Base-by-base conservation (phyloP, 352 stramenopile genomes). In the Thalassiosira mediterranea region DNA sequence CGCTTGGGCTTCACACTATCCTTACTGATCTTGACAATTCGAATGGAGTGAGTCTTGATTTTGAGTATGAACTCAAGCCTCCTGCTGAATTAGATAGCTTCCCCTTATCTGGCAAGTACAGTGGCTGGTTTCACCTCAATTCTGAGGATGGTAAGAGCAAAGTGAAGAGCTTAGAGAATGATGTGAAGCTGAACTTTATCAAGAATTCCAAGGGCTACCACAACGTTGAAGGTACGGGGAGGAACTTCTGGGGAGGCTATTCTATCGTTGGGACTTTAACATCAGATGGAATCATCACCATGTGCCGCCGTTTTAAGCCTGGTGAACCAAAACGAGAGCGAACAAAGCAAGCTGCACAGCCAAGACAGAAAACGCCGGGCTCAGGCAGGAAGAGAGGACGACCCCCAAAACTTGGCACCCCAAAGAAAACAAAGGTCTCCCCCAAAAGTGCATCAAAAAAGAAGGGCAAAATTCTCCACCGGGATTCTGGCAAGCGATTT, bases 201-300 rank as follows among this genome's bases (percentile, higher is more conserved):
- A 85, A 83, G 53, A 92, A 92, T 54, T 82, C 65, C 56, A 74
- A 71, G 2, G 86, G 87, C 0, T 88, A 86, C 63, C 68, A 88
- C 63, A 92, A 92, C 57, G 69, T 92, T n/a, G 79, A 90, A 66
- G 87, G 87, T 26, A 74, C 72, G 32, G 87, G 87, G 11, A 85
- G 58, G 25, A 92, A 92, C 57, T 42, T 73, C 3, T 92, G 83
- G 73, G 87, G 87, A 70, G 89, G 84, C 64, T 92, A 91, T 74
- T 87, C 44, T 8, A 92, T 92, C 31, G 79, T 70, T 31, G 87
- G 87, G 23, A 88, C 79, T 19, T 68, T 90, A 17, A 78, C 58
- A 10, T 42, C 49, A 7, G 79, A 89, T 44, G 81, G 87, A 62
- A 54, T 86, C 5, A 78, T 92, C 38, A 92, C 83, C 3, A 89